Conservation (phyloP, 1,284 basidiomycete species). For the Anthracocystis setariae region DNA sequence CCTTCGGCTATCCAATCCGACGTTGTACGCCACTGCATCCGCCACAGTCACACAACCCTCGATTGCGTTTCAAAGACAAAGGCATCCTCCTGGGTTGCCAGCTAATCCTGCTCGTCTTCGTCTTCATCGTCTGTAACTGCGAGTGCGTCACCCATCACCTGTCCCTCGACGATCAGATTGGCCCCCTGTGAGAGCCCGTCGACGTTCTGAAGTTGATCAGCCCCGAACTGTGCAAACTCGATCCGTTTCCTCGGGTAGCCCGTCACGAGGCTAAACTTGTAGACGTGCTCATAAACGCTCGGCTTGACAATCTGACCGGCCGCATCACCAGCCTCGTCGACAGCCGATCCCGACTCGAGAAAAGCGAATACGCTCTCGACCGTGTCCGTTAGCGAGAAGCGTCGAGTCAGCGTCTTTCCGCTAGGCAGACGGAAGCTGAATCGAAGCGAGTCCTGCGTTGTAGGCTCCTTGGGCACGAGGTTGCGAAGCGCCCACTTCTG, state of each 20-base stretch:
- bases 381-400: slow-evolving; percentile 34
- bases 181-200: slow-evolving; percentile 50
- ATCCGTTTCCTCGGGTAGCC: slow-evolving; percentile 56
- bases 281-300: slow-evolving; percentile 42
- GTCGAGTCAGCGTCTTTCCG: slow-evolving; percentile 49
- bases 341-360: slow-evolving; percentile 43
- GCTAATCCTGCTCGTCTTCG: slow-evolving; percentile 23
- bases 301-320: slow-evolving; percentile 11
- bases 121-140: slow-evolving; percentile 29
- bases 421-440: slow-evolving; percentile 58
- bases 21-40: neutral
- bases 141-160: slow-evolving; percentile 11
- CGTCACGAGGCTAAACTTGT: slow-evolving; percentile 56
- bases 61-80: no score
- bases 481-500: slow-evolving; percentile 51
- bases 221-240: slow-evolving; percentile 7
- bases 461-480: slow-evolving; percentile 52
- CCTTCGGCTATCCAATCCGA: no score
- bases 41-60: no score
- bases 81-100: no score
- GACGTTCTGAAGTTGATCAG: slow-evolving; percentile 32
- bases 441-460: slow-evolving; percentile 10
- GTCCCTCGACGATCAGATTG: slow-evolving; percentile 57
- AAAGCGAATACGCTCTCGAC: slow-evolving; percentile 55
- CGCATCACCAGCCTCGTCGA: neutral